Evolutionary conservation across 2,329 filamentous ascomycete species (phyloP).

Genomic region (Elsinoe perseae): DNA sequence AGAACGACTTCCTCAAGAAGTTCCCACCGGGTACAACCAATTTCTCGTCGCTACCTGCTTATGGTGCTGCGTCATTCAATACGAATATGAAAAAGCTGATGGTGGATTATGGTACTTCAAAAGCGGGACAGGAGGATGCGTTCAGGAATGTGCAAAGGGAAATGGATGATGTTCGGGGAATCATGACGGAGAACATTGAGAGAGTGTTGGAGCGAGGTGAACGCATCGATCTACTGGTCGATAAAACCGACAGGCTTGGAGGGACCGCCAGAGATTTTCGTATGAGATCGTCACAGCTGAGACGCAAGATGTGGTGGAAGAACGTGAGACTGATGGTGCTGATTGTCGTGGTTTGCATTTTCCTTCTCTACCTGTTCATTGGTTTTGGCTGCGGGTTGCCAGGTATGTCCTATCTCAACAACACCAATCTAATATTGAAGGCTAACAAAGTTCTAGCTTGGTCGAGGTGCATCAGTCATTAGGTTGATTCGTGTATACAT

Average conservation of each 20-base stretch:
- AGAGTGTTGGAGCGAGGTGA: slow-evolving; percentile 81
- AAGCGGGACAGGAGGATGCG: slow-evolving; percentile 68
- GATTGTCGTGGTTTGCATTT: slow-evolving; percentile 61
- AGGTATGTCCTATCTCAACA: slow-evolving; percentile 32
- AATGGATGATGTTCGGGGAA: slow-evolving; percentile 84
- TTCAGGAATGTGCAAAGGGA: slow-evolving; percentile 76
- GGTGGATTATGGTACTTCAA: slow-evolving; percentile 74
- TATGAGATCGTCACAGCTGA: slow-evolving; percentile 74
- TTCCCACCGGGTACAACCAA: slow-evolving; percentile 61
- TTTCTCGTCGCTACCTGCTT: slow-evolving; percentile 72
- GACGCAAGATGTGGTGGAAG: slow-evolving; percentile 99
- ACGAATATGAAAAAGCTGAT: slow-evolving; percentile 66
- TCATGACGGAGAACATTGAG: slow-evolving; percentile 95
- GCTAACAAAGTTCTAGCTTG: slow-evolving; percentile 27
- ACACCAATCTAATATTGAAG: neutral
- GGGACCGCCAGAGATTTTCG: slow-evolving; percentile 85
- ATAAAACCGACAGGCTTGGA: slow-evolving; percentile 90
- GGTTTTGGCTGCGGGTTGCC: slow-evolving; percentile 66
- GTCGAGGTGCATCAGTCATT: slow-evolving; percentile 31
- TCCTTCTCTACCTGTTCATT: slow-evolving; percentile 62
- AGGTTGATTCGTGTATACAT: slow-evolving; percentile 13
- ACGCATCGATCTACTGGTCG: slow-evolving; percentile 84
- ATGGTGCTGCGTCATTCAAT: slow-evolving; percentile 87
- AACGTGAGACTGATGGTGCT: slow-evolving; percentile 91
- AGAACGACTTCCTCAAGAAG: slow-evolving; percentile 71